Evolutionary conservation across 2,329 filamentous ascomycete species (phyloP).

Genomic region (Aspergillus sp.): DNA sequence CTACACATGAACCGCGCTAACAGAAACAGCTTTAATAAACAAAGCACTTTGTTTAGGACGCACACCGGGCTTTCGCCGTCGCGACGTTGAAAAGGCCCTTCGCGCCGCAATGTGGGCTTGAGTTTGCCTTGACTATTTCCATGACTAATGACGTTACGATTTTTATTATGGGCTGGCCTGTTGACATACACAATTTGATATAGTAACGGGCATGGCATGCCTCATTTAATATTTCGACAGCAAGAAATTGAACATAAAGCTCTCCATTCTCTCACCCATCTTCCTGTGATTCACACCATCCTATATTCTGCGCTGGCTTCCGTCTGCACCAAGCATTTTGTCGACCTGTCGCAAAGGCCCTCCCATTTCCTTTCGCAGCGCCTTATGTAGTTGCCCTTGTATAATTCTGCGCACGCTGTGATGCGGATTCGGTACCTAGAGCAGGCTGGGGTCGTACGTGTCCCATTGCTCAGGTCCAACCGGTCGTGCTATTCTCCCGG

Average conservation of each 20-base stretch:
- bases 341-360: conserved; percentile 1
- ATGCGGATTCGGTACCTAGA: conserved; percentile 10
- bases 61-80: conserved; percentile 23
- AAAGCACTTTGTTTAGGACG: conserved; percentile 25
- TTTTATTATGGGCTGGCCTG: neutral
- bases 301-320: conserved; percentile 1
- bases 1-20: too few relatives aligned
- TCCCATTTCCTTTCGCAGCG: conserved; percentile 8
- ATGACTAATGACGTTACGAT: neutral
- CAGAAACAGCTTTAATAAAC: conserved; percentile 12
- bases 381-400: conserved; percentile 10
- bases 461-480: conserved; percentile 2
- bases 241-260: neutral
- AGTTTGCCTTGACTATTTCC: neutral
- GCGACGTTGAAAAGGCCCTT: conserved; percentile 23
- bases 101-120: conserved; percentile 6
- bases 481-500: neutral
- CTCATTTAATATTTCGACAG: neutral
- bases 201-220: neutral
- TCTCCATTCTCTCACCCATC: neutral
- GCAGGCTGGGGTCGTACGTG: conserved; percentile 5
- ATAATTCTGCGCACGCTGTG: conserved; percentile 7
- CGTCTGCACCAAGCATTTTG: neutral
- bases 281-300: neutral
- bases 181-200: neutral